phyloP scores from a whole-genome alignment of 164 flowering plant genomes.

The Piper betle region DNA sequence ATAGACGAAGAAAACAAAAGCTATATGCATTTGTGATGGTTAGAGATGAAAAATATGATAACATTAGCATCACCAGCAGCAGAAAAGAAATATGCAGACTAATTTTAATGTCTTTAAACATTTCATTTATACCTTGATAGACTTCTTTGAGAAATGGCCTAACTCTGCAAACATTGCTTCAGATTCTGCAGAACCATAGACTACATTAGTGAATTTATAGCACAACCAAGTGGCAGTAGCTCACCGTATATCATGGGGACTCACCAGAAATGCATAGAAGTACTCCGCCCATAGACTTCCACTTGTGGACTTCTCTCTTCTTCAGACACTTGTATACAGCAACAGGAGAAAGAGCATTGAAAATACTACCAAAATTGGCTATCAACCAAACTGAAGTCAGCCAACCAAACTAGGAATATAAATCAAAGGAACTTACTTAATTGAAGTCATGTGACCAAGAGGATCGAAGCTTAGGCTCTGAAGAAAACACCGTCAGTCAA shows the following conservation, averaged over 20 bases:
- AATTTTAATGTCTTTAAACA: not conserved
- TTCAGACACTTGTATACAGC: conserved; percentile 65
- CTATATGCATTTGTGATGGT: conserved; percentile 28
- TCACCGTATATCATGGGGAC: not conserved
- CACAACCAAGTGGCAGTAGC: not conserved
- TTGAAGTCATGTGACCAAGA: not conserved
- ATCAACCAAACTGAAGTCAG: too few relatives aligned
- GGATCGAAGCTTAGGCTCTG: not conserved
- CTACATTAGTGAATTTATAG: not conserved
- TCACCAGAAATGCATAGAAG: conserved; percentile 72
- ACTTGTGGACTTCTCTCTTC: conserved; percentile 45
- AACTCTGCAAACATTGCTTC: conserved; percentile 95
- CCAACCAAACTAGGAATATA: not conserved
- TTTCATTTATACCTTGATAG: conserved; percentile 54
- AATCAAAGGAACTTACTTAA: not conserved
- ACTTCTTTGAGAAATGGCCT: conserved; percentile 80
- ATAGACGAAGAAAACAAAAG: conserved; percentile 63
- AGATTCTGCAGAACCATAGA: conserved; percentile 40
- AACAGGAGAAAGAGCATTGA: conserved; percentile 61
- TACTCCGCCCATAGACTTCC: conserved; percentile 85
- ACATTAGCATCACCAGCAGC: not conserved
- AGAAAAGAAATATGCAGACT: not conserved
- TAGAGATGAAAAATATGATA: not conserved
- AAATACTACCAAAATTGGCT: not conserved
- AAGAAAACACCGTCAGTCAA: not conserved